Evolutionary conservation across 164 flowering plant genomes (phyloP), one percentile per base, ranked within the genome.

Genomic region (Piper betle): DNA sequence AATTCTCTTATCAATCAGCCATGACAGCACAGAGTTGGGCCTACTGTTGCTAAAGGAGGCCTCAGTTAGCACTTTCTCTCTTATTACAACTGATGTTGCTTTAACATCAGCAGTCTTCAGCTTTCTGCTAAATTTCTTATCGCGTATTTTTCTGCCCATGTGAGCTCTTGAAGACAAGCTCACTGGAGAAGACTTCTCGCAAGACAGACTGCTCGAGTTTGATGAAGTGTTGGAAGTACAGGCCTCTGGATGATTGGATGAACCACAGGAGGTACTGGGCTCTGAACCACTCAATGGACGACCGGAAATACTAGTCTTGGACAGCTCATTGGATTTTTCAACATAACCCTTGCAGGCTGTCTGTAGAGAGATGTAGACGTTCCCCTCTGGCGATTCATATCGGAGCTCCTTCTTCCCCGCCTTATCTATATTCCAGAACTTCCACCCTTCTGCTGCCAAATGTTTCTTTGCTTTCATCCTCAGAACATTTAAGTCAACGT

Each of bases 1-100:
- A 53, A 76, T 69, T 55, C 79, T 73, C 65, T 79, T 80, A 61
- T 90, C 92, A 40, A 93, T 84, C 75, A 93, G 68, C 95, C 83
- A 85, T 55, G 95, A 86, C 52, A 93, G 64, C 37, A 86, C 59
- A 39, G 80, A 81, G 57, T 74, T 75, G 50, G 91, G 84, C 15
- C 63, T 76, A 2, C 48, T 10, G 1, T 43, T 15, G 2, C 12
- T 43, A 15, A 15, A 43, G 50, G 50, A 43, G 10, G 12, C 50
- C 2, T 8, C 12, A 15, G 12, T 15, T 43, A 15, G 50, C 50
- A 43, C 8, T 43, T 43, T 43, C 12, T n/a, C n/a, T n/a, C 50
- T 43, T 43, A 43, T 8, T 43, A 10, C 50, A 43, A 10, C 50
- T 7, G 10, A 43, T 15, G 12, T 2, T 7, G 5, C 8, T 15